Conservation (phyloP, 2,329 filamentous ascomycete genomes). For the Aspergillus persii region DNA sequence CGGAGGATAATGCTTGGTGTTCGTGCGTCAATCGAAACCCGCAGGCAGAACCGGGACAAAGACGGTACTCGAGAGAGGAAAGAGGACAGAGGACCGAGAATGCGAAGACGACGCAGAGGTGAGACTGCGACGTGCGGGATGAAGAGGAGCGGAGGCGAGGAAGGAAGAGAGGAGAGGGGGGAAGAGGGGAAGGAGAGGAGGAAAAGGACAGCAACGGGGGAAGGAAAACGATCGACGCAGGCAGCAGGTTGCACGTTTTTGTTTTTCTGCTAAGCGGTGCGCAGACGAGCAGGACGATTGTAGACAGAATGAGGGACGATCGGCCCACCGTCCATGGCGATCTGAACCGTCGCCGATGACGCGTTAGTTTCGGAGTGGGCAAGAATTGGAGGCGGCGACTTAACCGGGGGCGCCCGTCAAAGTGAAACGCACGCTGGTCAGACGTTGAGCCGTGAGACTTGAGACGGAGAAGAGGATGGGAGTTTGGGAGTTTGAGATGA, state of each 20-base stretch:
- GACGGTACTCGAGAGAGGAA: not conserved
- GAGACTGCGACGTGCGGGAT: not conserved
- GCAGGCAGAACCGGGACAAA: not conserved
- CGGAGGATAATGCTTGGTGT: not conserved
- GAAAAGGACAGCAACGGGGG: not conserved
- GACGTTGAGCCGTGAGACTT: not conserved
- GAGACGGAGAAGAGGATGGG: too few relatives aligned
- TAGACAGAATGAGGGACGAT: constrained; percentile 14
- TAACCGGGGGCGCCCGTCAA: constrained; percentile 3
- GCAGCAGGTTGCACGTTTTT: not conserved
- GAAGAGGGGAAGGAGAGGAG: constrained; percentile 2
- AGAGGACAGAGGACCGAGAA: not conserved
- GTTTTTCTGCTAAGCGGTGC: not conserved
- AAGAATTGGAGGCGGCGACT: constrained; percentile 6
- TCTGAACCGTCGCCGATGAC: constrained; percentile 17
- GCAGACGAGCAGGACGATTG: constrained; percentile 9
- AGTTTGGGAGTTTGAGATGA: too few relatives aligned
- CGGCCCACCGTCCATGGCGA: constrained; percentile 18
- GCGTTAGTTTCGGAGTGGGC: constrained; percentile 14
- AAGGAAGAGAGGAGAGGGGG: not conserved
- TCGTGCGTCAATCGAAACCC: not conserved
- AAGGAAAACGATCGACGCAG: constrained; percentile 6
- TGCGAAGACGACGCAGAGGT: not conserved
- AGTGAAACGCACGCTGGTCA: constrained; percentile 3
- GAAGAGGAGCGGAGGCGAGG: not conserved